Percentiles rank a stretch among this genome's conserved stretches.
Conservation (phyloP, 2,329 filamentous ascomycete species). For the Sporothrix humicola region DNA sequence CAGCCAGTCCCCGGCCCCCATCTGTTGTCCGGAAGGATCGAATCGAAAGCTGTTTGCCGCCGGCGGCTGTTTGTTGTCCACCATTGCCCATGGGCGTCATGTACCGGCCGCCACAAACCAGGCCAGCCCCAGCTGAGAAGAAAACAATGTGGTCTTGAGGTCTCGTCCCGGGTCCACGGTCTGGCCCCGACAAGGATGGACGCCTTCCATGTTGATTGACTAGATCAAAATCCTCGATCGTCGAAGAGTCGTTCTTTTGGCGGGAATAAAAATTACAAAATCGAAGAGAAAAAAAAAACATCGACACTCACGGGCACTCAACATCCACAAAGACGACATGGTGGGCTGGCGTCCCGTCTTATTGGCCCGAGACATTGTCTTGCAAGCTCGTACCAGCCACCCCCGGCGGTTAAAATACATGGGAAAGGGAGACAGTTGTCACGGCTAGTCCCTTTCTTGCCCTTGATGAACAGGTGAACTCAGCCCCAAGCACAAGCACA, state of each 20-base stretch:
- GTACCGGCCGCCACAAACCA: background rate
- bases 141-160: background rate
- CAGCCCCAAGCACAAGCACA: background rate
- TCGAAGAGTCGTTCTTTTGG: background rate
- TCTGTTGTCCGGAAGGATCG: background rate
- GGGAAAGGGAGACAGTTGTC: background rate
- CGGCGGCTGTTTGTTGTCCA: background rate
- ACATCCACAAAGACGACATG: background rate
- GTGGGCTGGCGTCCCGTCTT: background rate
- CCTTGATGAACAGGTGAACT: background rate
- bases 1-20: background rate
- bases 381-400: background rate
- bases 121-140: background rate
- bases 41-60: slow-evolving; percentile 12
- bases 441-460: background rate
- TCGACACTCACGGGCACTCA: too few relatives aligned
- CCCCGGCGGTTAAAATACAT: background rate
- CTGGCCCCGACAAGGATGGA: background rate
- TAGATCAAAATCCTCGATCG: background rate
- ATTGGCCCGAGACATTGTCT: slow-evolving; percentile 15
- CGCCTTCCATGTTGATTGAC: background rate
- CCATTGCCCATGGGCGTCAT: background rate
- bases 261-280: background rate
- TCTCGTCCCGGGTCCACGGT: background rate
- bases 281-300: too few relatives aligned